Percentiles rank a stretch among this genome's conserved stretches.
Evolutionary conservation across 352 stramenopile genomes (phyloP).

Genomic region (Phytopythium ostracodes): DNA sequence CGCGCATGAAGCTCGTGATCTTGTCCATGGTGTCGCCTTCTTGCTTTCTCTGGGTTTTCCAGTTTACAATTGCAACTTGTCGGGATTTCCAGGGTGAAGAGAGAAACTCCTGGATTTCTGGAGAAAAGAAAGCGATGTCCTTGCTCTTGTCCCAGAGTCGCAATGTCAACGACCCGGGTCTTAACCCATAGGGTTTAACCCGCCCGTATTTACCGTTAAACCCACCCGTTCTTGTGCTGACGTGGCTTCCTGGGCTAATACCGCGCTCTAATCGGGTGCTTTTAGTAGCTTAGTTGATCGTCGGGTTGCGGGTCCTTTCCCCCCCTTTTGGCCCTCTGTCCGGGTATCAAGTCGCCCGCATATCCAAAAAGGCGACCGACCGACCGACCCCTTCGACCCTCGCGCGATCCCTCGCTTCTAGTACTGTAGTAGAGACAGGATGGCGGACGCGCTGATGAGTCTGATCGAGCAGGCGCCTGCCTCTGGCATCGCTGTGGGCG

Average conservation of each 20-base stretch:
- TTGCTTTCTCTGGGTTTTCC: no score
- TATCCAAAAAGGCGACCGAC: constrained; percentile 1
- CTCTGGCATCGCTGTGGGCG: constrained; percentile 60
- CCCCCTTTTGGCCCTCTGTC: background rate
- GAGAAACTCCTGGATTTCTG: background rate
- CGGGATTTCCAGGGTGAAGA: background rate
- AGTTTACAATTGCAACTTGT: background rate
- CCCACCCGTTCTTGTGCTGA: no score
- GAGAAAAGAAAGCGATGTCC: background rate
- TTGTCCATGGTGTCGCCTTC: constrained; percentile 34
- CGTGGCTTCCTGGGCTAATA: background rate
- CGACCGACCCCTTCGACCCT: background rate
- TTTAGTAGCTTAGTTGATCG: background rate
- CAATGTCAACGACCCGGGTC: no score
- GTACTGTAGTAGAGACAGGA: constrained; percentile 19
- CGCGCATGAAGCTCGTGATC: constrained; percentile 68
- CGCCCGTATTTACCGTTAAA: no score
- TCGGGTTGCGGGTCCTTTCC: background rate
- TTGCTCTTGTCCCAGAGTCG: no score
- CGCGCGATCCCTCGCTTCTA: background rate
- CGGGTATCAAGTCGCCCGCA: background rate
- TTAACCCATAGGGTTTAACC: no score
- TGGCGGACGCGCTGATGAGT: constrained; percentile 63
- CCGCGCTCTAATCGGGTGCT: background rate
- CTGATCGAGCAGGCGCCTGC: constrained; percentile 61